Evolutionary conservation across 2,329 filamentous ascomycete species (phyloP).

Genomic region (Neobulgaria alba): DNA sequence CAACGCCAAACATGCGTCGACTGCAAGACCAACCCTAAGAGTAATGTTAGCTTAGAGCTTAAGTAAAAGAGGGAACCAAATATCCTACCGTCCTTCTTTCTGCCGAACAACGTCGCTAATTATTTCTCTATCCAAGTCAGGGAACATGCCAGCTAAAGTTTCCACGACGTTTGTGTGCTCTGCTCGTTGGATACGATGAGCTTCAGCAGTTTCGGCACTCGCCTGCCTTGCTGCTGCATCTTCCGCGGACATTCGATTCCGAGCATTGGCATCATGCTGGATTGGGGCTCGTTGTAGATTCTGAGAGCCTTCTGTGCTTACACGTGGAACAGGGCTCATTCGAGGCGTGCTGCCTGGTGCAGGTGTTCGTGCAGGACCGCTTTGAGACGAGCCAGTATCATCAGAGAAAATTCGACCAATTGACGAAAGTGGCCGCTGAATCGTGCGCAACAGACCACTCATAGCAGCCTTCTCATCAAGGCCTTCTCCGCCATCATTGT

Average conservation of each 20-base stretch:
- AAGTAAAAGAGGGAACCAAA: too few relatives aligned
- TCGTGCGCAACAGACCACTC: constrained; percentile 75
- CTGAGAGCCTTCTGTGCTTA: constrained; percentile 19
- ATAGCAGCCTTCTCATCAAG: constrained; percentile 73
- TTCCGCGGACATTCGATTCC: constrained; percentile 54
- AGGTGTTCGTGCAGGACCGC: constrained; percentile 35
- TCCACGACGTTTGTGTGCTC: constrained; percentile 91
- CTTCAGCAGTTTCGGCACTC: constrained; percentile 81
- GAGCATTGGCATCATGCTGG: constrained; percentile 12
- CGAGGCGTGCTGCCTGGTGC: constrained; percentile 35
- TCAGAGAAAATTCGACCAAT: constrained; percentile 94
- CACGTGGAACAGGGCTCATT: constrained; percentile 24
- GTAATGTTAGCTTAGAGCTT: too few relatives aligned
- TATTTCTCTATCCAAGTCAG: constrained; percentile 83
- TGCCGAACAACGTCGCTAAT: constrained; percentile 95
- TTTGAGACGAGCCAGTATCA: constrained; percentile 33
- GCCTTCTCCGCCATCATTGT: constrained; percentile 41
- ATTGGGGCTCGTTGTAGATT: constrained; percentile 16
- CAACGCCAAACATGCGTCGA: constrained; percentile 75
- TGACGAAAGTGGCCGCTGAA: constrained; percentile 81
- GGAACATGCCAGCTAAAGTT: constrained; percentile 93
- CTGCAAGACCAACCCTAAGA: constrained; percentile 68
- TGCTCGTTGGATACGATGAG: constrained; percentile 68
- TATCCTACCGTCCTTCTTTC: constrained; percentile 85
- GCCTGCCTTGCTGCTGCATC: constrained; percentile 87